Conservation (phyloP, 129 eudicot genomes). For the Artemisia tridentata region DNA sequence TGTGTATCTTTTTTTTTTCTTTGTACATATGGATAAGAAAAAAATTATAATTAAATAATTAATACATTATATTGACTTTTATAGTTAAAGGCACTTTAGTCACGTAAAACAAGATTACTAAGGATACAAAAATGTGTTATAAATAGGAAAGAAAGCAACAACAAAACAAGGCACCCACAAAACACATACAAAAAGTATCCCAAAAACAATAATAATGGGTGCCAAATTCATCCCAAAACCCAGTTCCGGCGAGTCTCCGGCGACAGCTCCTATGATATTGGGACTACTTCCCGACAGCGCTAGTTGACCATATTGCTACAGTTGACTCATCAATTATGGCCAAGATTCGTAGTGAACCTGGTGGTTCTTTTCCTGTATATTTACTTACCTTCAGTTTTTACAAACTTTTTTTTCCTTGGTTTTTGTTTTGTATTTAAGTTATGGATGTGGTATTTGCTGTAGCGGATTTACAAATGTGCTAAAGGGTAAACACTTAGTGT, state of each 20-base stretch:
- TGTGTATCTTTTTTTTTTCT: no score
- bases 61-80: no score
- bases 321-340: slow-evolving; percentile 80
- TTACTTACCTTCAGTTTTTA: neutral
- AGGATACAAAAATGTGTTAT: neutral
- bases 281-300: slow-evolving; percentile 94
- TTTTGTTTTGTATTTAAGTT: no score
- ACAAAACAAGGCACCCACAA: slow-evolving; percentile 1
- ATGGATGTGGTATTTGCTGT: no score
- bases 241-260: slow-evolving; percentile 20
- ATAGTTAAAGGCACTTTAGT: no score
- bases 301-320: slow-evolving; percentile 84
- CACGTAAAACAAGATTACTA: no score
- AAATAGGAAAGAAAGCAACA: slow-evolving; percentile 8
- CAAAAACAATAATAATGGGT: slow-evolving; percentile 32
- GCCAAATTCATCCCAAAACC: slow-evolving; percentile 36
- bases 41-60: no score
- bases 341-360: slow-evolving; percentile 77
- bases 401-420: neutral
- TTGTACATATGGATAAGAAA: no score
- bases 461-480: no score
- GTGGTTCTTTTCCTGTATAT: slow-evolving; percentile 95
- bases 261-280: slow-evolving; percentile 48
- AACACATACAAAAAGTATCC: neutral
- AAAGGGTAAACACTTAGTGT: no score